Base-by-base conservation (phyloP, 2,329 filamentous ascomycete species). In the Rugonectria rugulosa region DNA sequence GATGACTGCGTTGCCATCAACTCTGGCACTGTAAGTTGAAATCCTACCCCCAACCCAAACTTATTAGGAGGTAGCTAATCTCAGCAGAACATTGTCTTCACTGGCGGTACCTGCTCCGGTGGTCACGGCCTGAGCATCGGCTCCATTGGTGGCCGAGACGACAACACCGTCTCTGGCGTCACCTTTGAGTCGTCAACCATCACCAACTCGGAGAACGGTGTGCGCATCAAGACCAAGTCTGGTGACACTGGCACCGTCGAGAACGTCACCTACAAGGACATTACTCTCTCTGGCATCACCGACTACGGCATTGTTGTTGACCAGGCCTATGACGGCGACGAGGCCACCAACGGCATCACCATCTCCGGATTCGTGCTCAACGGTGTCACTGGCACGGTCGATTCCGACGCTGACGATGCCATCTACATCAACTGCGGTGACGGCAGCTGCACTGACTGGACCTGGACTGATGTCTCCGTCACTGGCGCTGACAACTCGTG, bases 381-480 rank as follows among this genome's bases (percentile, higher is more conserved):
- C 38, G 44, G 52, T 5, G 21, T 54, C n/a, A 48, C 44, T 8
- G 52, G 52, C 2, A 44, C 44, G 10, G 52, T 54, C 11, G 52
- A 54, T 9, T 54, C 52, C 8, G 44, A 44, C 14, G 52, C 52
- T 8, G 44, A 54, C 24, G 38, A 54, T n/a, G 52, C 52, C 3
- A 54, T 54, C 19, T 54, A 54, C 38, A 44, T 54, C 38, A 54
- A 54, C 44, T 54, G 52, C 19, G 52, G 52, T 2, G 42, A 38
- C 44, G 52, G 19, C 19, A 54, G 52, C 52, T 54, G 52, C 44
- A 54, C 52, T n/a, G 44, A 54, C 38, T 54, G 52, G 52, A 49
- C 44, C n/a, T 54, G 52, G 52, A 44, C 52, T n/a, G 52, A 49
- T 12, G 52, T 54, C 1, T 48, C 44, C 6, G 52, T 54, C 12